Evolutionary conservation across 805 yeast species (phyloP).

Genomic region (Cyberlindnera galapagoensis): DNA sequence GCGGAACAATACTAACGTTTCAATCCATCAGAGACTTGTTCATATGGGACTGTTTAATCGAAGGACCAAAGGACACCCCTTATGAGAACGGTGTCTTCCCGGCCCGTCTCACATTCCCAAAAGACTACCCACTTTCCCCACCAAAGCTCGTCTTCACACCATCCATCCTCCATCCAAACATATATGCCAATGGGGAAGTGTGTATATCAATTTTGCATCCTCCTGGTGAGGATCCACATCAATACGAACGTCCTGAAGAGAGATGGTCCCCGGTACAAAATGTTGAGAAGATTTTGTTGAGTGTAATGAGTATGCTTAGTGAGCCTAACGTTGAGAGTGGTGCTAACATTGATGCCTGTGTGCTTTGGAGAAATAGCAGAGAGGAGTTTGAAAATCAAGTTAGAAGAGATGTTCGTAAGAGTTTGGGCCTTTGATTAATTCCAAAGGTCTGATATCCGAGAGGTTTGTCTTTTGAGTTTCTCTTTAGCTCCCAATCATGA

Average conservation of each 20-base stretch:
- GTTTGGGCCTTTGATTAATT: conserved; percentile 67
- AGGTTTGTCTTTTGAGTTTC: too few relatives aligned
- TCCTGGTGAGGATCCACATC: conserved; percentile 96
- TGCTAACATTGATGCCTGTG: conserved; percentile 75
- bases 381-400: conserved; percentile 61
- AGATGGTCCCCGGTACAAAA: conserved; percentile 98
- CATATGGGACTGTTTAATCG: conserved; percentile 77
- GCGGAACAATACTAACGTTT: conserved; percentile 2
- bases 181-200: conserved; percentile 90
- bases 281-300: conserved; percentile 89
- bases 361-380: conserved; percentile 86
- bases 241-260: conserved; percentile 92
- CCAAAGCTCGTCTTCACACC: conserved; percentile 73
- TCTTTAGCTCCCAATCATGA: too few relatives aligned
- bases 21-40: conserved; percentile 46
- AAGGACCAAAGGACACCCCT: conserved; percentile 80
- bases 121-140: conserved; percentile 78
- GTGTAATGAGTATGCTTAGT: conserved; percentile 94
- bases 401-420: conserved; percentile 56
- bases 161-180: conserved; percentile 86
- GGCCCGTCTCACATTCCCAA: conserved; percentile 65
- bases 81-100: conserved; percentile 87
- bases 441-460: too few relatives aligned
- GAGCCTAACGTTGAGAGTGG: conserved; percentile 97
- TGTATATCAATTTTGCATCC: conserved; percentile 93